Evolutionary conservation across 179 eudicot species (phyloP), one percentile per base, ranked within the genome.

Genomic region (Dionaea muscipula): DNA sequence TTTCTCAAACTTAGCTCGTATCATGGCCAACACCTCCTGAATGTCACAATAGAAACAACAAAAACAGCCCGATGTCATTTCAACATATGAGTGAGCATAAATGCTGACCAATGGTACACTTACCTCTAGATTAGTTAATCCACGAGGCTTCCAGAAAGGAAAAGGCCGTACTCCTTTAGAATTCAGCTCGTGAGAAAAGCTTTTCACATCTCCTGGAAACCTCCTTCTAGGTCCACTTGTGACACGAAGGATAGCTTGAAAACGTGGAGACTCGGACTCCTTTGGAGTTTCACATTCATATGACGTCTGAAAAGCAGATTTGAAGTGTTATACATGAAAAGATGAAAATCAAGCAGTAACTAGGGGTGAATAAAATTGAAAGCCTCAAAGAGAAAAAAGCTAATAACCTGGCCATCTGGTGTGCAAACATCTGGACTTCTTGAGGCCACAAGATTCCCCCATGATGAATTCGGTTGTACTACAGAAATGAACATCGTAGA

Each of bases 191-290:
- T 93, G 99, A 26, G 99, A 93, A 68, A 93, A 93, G 65, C 96
- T 88, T 72, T 93, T 93, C 48, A 88, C 83, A 68, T 93, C 99
- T 54, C 70, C 75, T 37, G 96, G 99, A 76, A 72, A 71, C 68
- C 95, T 79, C 76, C 83, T 89, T 67, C 86, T 81, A 16, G 96
- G 96, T 39, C 90, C 96, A 78, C 95, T 93, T 47, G 99, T 93
- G 39, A 89, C 80, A 56, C 99, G 93, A 18, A 93, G 84, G 61
- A 93, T 88, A 59, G 96, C 99, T 88, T 89, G 94, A 71, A 93
- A 85, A 45, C 99, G 96, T 23, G 99, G 99, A 66, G 99, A 93
- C 75, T 93, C 99, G 35, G 99, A 93, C 69, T 93, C 99, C 75
- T 93, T 93, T 48, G 99, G 99, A 65, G 89, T 93, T 57, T 88